Evolutionary conservation across 305 asterid species (phyloP).

Genomic region (Fraxinus paxiana): DNA sequence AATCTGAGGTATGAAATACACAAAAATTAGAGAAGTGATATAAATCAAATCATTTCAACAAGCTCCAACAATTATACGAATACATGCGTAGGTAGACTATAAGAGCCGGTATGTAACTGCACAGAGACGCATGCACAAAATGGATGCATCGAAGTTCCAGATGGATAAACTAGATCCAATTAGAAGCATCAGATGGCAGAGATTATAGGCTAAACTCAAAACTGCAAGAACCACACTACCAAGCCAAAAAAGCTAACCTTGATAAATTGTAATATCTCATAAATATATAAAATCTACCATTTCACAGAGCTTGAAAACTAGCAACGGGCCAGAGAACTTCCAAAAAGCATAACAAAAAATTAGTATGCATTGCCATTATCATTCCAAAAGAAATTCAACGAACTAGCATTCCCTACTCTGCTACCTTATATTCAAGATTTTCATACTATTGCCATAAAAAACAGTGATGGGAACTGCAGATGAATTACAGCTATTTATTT

Average conservation of each 20-base stretch:
- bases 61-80: neutral
- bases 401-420: neutral
- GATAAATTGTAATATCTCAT: constrained; percentile 8
- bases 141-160: neutral
- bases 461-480: constrained; percentile 4
- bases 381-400: neutral
- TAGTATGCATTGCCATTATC: neutral
- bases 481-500: constrained; percentile 12
- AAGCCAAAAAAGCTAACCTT: constrained; percentile 6
- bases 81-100: constrained; percentile 14
- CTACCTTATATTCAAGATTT: neutral
- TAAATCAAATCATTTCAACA: neutral
- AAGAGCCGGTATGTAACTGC: neutral
- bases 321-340: neutral
- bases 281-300: neutral
- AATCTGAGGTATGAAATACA: constrained; percentile 44
- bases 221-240: constrained; percentile 17
- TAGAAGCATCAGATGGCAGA: constrained; percentile 11
- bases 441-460: neutral
- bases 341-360: neutral
- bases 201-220: constrained; percentile 14
- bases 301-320: neutral
- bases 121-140: neutral
- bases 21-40: constrained; percentile 1
- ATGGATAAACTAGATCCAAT: constrained; percentile 11